Percentiles rank a stretch among this genome's conserved stretches.
Evolutionary conservation across 75 land plant species (phyloP).

Genomic region (Sequoia sempervirens): DNA sequence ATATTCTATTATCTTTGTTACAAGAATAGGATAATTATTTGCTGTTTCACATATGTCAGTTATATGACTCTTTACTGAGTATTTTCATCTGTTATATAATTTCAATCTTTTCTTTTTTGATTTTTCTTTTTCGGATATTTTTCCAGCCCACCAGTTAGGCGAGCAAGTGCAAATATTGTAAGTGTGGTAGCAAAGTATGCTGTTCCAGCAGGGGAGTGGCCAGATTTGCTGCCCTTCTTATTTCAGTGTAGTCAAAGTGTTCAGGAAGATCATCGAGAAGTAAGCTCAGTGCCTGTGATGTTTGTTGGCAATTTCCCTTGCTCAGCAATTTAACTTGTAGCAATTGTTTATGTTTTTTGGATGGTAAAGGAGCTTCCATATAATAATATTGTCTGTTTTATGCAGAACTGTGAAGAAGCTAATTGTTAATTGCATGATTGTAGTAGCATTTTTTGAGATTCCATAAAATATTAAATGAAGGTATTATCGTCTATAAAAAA

Average conservation of each 20-base stretch:
- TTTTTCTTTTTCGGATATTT: background rate
- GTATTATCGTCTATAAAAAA: too few relatives aligned
- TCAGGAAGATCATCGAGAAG: constrained; percentile 97
- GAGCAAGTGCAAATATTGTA: constrained; percentile 94
- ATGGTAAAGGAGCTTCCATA: background rate
- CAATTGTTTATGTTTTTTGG: background rate
- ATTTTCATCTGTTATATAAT: background rate
- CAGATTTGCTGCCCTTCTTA: constrained; percentile 85
- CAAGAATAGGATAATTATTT: background rate
- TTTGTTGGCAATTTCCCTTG: background rate
- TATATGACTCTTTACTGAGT: background rate
- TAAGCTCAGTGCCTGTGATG: constrained; percentile 24
- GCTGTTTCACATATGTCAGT: background rate
- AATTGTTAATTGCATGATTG: background rate
- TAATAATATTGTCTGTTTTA: background rate
- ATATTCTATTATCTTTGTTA: background rate
- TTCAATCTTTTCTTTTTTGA: background rate
- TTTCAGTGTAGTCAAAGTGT: constrained; percentile 95
- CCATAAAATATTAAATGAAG: too few relatives aligned
- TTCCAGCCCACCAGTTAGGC: constrained; percentile 77
- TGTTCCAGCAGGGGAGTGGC: constrained; percentile 96
- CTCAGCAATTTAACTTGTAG: background rate
- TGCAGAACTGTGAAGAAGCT: background rate
- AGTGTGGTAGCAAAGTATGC: constrained; percentile 96
- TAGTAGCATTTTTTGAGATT: background rate